Percentiles rank a stretch among this genome's conserved stretches.
Conservation (phyloP, 768 basidiomycete species). For the Phlebiopsis gigantea region DNA sequence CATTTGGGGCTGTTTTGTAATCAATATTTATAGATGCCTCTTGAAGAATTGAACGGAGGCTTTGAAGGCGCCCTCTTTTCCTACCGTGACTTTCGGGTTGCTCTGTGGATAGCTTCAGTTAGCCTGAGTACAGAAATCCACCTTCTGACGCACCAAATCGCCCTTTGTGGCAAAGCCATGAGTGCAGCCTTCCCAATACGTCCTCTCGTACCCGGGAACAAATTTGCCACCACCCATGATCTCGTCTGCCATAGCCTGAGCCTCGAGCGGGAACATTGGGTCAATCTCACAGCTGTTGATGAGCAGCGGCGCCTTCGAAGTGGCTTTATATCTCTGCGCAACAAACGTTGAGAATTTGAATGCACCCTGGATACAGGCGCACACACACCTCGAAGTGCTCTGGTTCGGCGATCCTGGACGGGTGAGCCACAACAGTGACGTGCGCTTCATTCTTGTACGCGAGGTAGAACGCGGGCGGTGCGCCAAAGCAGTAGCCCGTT, state of each 20-base stretch:
- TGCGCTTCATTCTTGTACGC: slow-evolving; percentile 36
- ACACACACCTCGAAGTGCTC: slow-evolving; percentile 33
- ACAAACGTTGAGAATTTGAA: background rate
- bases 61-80: slow-evolving; percentile 61
- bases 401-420: slow-evolving; percentile 36
- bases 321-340: slow-evolving; percentile 27
- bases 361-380: background rate
- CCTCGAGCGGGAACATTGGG: slow-evolving; percentile 27
- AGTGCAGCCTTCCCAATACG: slow-evolving; percentile 24
- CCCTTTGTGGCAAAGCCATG: slow-evolving; percentile 34
- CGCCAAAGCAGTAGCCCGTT: slow-evolving; percentile 40
- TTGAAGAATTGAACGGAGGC: slow-evolving; percentile 50
- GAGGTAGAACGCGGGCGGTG: slow-evolving; percentile 39
- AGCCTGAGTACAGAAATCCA: background rate
- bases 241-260: slow-evolving; percentile 30
- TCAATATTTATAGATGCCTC: slow-evolving; percentile 28
- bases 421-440: slow-evolving; percentile 40
- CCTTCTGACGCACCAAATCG: slow-evolving; percentile 19
- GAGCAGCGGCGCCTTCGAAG: slow-evolving; percentile 35
- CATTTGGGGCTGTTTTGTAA: no score
- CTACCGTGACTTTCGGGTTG: slow-evolving; percentile 49
- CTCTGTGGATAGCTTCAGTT: slow-evolving; percentile 16
- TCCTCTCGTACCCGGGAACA: slow-evolving; percentile 30
- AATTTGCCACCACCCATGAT: slow-evolving; percentile 26
- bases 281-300: slow-evolving; percentile 37